Base-by-base conservation (phyloP, 2,329 filamentous ascomycete species). In the Ascochyta pisi region DNA sequence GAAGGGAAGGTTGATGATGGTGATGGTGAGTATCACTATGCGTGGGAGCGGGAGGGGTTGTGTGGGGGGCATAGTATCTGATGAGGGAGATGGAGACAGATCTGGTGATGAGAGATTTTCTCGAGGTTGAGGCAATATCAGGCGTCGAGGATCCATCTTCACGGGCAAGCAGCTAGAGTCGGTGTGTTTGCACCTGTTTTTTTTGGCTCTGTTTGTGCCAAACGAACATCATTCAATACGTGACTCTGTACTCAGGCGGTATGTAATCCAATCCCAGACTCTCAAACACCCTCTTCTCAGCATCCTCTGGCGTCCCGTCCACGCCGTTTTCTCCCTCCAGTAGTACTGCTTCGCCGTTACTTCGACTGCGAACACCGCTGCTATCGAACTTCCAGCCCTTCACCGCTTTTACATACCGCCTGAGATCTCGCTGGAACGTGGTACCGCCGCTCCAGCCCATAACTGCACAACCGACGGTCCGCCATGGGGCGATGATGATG, bases 401-500 rank as follows among this genome's bases (percentile, higher is more conserved):
- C 54, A 83, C 81, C 34, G 86, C 82, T 74, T 91, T 93, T 58
- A 89, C 91, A 75, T 94, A 96, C 31, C 88, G 80, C 37, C 94
- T 81, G 50, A 98, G 73, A 73, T 98, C 95, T 23, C 94, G 82
- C 78, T 97, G 86, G 64, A 97, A 98, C 0, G 92, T 97, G 0
- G 89, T 96, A 1, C 88, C 94, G 0, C 92, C 91, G 15, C 86
- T 89, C 95, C 94, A 98, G 1, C 92, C 93, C 16, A 94, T 78
- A 4, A 98, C 83, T 0, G 93, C 94, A 65, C 92, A 97, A 0
- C 95, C 94, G 0, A 90, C 87, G 0, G 92, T 96, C 52, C 87
- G 88, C 91, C 94, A 97, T 0, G 93, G 92, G 22, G 86, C 87
- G 58, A 98, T 82, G 63, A 98, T 94, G 54, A 98, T 96, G 70